A percentile compares a stretch with the other conserved stretches of the same genome.
Evolutionary conservation across 305 asterid species (phyloP).

Genomic region (Fraxinus floribunda): DNA sequence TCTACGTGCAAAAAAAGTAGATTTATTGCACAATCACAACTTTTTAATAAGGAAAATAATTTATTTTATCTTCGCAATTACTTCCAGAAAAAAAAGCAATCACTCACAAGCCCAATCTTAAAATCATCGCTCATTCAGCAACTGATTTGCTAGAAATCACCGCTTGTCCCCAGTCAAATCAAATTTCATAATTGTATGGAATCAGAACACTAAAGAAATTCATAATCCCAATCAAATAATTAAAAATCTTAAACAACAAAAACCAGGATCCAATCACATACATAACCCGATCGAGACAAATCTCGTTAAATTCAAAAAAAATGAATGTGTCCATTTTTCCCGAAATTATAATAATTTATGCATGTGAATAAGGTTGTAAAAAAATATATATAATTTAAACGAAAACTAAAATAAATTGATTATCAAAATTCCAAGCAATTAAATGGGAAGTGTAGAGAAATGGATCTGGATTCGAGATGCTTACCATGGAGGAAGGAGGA

Average conservation of each 20-base stretch:
- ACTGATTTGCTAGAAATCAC: neutral
- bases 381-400: neutral
- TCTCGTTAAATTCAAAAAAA: neutral
- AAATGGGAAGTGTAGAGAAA: neutral
- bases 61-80: neutral
- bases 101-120: neutral
- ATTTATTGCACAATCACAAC: neutral
- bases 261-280: neutral
- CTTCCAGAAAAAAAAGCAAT: neutral
- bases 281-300: neutral
- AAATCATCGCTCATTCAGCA: neutral
- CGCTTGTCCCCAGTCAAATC: neutral
- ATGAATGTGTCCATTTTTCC: neutral
- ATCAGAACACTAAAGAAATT: neutral
- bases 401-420: neutral
- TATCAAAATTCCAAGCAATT: neutral
- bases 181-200: neutral
- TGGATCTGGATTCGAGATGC: conserved; percentile 35
- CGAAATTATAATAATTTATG: neutral
- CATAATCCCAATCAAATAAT: neutral
- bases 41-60: neutral
- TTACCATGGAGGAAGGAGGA: conserved; percentile 32
- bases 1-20: neutral
- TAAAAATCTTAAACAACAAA: neutral
- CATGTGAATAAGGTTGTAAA: neutral